Percentiles rank a stretch among this genome's conserved stretches.
Conservation (phyloP, 768 basidiomycete species). For the Mrakia gelida region DNA sequence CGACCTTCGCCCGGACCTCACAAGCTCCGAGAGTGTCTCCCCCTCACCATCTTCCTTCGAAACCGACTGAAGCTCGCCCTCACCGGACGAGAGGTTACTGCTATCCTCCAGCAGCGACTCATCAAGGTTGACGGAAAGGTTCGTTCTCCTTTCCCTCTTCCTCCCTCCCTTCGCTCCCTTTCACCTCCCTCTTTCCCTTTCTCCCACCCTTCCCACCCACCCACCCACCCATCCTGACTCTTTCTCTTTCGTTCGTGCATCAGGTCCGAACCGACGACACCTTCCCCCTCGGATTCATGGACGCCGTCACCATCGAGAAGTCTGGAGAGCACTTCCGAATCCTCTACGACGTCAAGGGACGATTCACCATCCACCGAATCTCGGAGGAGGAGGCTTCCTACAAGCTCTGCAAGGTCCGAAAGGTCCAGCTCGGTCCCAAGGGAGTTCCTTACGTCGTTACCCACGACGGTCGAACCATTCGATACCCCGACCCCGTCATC, state of each 20-base stretch:
- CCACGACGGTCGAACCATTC: conserved; percentile 99
- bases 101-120: conserved; percentile 91
- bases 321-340: conserved; percentile 99
- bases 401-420: conserved; percentile 93
- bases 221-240: neutral
- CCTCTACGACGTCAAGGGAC: conserved; percentile 98
- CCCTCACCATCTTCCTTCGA: conserved; percentile 93
- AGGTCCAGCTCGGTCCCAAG: conserved; percentile 82
- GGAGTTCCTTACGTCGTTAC: conserved; percentile 97
- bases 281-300: conserved; percentile 96
- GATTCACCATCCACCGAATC: conserved; percentile 99
- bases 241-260: neutral
- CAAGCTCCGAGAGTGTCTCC: conserved; percentile 97
- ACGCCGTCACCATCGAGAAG: conserved; percentile 95
- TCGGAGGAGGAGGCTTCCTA: conserved; percentile 92
- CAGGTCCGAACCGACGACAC: conserved; percentile 89
- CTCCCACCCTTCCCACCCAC: neutral
- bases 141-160: neutral
- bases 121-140: conserved; percentile 95
- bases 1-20: conserved; percentile 61
- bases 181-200: neutral
- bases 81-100: conserved; percentile 89
- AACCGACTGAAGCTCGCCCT: conserved; percentile 99
- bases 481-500: conserved; percentile 95
- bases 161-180: neutral